Percentiles rank a stretch among this genome's conserved stretches.
Conservation (phyloP, 805 yeast species). For the Sugiyamaella americana region DNA sequence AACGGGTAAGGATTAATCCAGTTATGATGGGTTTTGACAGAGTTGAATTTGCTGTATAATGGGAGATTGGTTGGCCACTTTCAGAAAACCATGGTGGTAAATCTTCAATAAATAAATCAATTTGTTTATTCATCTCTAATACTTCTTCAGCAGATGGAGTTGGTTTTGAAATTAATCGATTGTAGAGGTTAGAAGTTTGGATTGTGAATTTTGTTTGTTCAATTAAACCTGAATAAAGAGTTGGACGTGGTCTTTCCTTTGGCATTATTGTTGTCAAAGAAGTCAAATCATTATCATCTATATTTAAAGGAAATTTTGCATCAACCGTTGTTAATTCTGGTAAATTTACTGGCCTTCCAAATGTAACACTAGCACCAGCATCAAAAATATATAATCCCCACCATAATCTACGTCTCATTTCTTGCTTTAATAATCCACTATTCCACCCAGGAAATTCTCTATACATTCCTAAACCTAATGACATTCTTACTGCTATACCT, state of each 20-base stretch:
- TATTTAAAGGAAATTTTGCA: constrained; percentile 45
- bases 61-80: constrained; percentile 19
- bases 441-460: constrained; percentile 45
- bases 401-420: constrained; percentile 57
- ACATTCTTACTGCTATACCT: constrained; percentile 62
- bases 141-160: constrained; percentile 46
- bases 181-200: constrained; percentile 44
- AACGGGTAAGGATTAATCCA: constrained; percentile 51
- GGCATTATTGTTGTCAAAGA: constrained; percentile 23
- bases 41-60: background rate
- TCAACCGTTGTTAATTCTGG: constrained; percentile 45
- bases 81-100: constrained; percentile 47
- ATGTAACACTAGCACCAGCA: constrained; percentile 56
- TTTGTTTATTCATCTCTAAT: constrained; percentile 40
- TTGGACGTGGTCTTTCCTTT: constrained; percentile 34
- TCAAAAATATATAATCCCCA: constrained; percentile 63
- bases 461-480: constrained; percentile 57
- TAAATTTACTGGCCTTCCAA: constrained; percentile 57
- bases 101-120: constrained; percentile 37
- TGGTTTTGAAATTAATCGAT: constrained; percentile 42
- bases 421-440: constrained; percentile 41
- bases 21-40: constrained; percentile 9
- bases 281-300: constrained; percentile 40
- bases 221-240: constrained; percentile 53
- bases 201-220: constrained; percentile 48